Base-by-base conservation (phyloP, 1,284 basidiomycete genomes). In the Cutaneotrichosporon mucoides region DNA sequence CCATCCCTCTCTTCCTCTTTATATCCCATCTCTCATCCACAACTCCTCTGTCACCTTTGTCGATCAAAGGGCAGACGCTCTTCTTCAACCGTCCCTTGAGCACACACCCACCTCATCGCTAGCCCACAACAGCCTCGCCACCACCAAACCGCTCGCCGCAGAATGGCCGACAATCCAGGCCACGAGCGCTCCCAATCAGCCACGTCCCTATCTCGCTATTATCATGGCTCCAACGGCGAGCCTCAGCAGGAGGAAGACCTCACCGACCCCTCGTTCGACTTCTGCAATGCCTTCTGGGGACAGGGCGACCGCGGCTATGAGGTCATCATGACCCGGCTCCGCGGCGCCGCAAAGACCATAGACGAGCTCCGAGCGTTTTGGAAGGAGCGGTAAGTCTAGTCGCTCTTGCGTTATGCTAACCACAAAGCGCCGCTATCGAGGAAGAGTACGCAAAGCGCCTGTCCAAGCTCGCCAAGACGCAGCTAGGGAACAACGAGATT, bases 281-380 rank as follows among this genome's bases (percentile, higher is more conserved):
- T 94, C 79, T 98, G 94, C 78, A 99, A 99, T 77, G 86, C 92
- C 1, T 99, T 98, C 80, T 98, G 95, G 95, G 90, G 90, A 6
- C 71, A 83, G 35, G 84, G 83, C 45, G 92, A 96, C 79, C 86
- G 84, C 35, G 94, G 94, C 24, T 93, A 90, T 64, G 92, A 96
- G 68, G 90, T 92, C 50, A 81, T 99, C 50, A 88, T 92, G 76
- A 86, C 88, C 8, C 84, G 93, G 60, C 88, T 96, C 85, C 85
- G 91, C 46, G 88, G 88, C 4, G 89, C 89, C 4, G 79, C 83
- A n/a, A 83, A 89, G 69, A 93, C 92, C 1, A 85, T 92, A 75
- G 94, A 98, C 48, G 95, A 98, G 69, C 74, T 98, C 53, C 84
- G 84, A 66, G 83, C 80, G 44, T 92, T 89, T 72, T 93, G 91